Evolutionary conservation across 495 filamentous ascomycete genomes (phyloP).

Genomic region (Daldinia loculata): DNA sequence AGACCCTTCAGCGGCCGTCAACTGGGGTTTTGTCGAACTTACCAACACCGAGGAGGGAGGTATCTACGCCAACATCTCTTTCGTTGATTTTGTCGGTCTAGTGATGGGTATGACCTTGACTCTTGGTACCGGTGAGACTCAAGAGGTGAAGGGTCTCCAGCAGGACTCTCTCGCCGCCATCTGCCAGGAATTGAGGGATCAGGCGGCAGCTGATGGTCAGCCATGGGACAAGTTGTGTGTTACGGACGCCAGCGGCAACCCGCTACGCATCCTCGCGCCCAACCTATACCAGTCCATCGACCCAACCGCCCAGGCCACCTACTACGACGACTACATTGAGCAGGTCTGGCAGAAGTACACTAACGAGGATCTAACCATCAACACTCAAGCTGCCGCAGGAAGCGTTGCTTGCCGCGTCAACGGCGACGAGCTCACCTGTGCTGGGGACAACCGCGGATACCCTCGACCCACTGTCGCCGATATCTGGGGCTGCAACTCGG

Average conservation of each 20-base stretch:
- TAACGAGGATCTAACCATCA: slow-evolving; percentile 49
- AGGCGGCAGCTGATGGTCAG: slow-evolving; percentile 47
- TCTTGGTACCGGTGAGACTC: slow-evolving; percentile 42
- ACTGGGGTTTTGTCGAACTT: slow-evolving; percentile 60
- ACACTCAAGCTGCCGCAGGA: slow-evolving; percentile 51
- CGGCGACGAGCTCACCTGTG: slow-evolving; percentile 47
- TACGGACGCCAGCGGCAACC: slow-evolving; percentile 41
- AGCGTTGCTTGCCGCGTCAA: slow-evolving; percentile 50
- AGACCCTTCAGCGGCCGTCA: slow-evolving; percentile 52
- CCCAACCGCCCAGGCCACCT: slow-evolving; percentile 42
- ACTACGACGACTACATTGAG: slow-evolving; percentile 54
- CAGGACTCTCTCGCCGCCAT: slow-evolving; percentile 46
- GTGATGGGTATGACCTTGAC: slow-evolving; percentile 52
- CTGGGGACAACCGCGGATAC: slow-evolving; percentile 53
- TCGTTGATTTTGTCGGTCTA: slow-evolving; percentile 60
- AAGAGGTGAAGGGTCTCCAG: slow-evolving; percentile 48
- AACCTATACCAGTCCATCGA: slow-evolving; percentile 47
- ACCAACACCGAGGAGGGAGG: slow-evolving; percentile 49
- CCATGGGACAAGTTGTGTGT: slow-evolving; percentile 54
- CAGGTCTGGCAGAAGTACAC: slow-evolving; percentile 53
- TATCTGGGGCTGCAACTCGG: slow-evolving; percentile 60
- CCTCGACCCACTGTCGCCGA: slow-evolving; percentile 50
- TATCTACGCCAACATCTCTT: slow-evolving; percentile 57
- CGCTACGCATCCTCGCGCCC: slow-evolving; percentile 53
- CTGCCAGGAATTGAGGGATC: slow-evolving; percentile 49